Percentiles rank a stretch among this genome's conserved stretches.
phyloP scores from a whole-genome alignment of 805 yeast species.

The Ogataea saltuana region DNA sequence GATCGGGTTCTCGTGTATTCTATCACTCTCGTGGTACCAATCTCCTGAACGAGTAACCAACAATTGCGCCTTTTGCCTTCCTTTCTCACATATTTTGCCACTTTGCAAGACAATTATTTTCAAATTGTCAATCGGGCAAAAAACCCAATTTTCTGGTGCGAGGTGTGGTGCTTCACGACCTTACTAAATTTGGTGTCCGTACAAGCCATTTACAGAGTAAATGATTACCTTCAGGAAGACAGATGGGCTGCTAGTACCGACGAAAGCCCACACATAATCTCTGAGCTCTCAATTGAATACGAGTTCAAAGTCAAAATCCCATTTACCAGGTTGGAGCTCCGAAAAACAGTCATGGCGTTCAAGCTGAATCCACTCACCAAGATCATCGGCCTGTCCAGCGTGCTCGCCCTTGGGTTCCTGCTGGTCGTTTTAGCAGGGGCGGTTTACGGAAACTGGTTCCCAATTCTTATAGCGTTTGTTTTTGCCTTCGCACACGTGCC shows the following conservation, averaged over 20 bases:
- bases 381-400: conserved; percentile 72
- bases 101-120: conserved; percentile 15
- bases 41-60: not conserved
- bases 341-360: conserved; percentile 20
- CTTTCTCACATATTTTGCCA: conserved; percentile 16
- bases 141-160: conserved; percentile 2
- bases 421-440: conserved; percentile 87
- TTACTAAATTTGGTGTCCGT: not conserved
- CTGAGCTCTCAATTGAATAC: too few relatives aligned
- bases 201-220: not conserved
- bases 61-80: not conserved
- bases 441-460: conserved; percentile 87
- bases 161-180: conserved; percentile 9
- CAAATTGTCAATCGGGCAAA: conserved; percentile 8
- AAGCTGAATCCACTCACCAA: conserved; percentile 65
- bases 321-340: not conserved
- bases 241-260: too few relatives aligned
- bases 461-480: conserved; percentile 66
- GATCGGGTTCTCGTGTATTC: not conserved
- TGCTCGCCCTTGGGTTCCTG: conserved; percentile 87
- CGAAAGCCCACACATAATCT: too few relatives aligned
- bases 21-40: not conserved
- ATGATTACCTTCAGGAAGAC: not conserved
- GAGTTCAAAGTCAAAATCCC: too few relatives aligned
- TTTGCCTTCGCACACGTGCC: conserved; percentile 75